phyloP scores from a whole-genome alignment of 331 rosid genomes.

The Stylosanthes scabra region DNA sequence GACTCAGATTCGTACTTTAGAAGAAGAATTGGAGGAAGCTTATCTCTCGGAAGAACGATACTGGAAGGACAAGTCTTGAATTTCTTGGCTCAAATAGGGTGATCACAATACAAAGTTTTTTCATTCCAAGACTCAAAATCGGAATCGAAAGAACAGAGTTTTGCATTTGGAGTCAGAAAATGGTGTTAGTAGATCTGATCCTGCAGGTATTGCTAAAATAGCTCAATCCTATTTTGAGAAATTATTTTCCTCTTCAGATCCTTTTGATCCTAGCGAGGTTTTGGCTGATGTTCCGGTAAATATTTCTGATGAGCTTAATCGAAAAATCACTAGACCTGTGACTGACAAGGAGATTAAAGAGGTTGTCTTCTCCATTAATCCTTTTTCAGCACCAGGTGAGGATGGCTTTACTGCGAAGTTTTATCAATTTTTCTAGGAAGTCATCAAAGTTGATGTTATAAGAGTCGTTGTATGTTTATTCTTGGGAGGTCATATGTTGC shows the following conservation, averaged over 20 bases:
- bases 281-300: not conserved
- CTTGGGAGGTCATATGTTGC: too few relatives aligned
- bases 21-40: not conserved
- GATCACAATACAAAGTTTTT: not conserved
- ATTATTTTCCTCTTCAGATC: not conserved
- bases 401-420: not conserved
- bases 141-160: too few relatives aligned
- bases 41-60: not conserved
- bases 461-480: too few relatives aligned
- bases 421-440: not conserved
- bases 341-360: not conserved
- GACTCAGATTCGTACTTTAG: too few relatives aligned
- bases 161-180: not conserved
- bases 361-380: not conserved
- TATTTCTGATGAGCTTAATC: too few relatives aligned
- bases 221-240: not conserved
- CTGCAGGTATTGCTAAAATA: not conserved
- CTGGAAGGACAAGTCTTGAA: not conserved
- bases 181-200: not conserved
- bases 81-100: not conserved
- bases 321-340: not conserved
- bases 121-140: not conserved
- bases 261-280: too few relatives aligned
- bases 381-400: not conserved
- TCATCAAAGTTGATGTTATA: not conserved